Conservation (phyloP, 495 filamentous ascomycete genomes). For the Tuber microsphaerosporum region DNA sequence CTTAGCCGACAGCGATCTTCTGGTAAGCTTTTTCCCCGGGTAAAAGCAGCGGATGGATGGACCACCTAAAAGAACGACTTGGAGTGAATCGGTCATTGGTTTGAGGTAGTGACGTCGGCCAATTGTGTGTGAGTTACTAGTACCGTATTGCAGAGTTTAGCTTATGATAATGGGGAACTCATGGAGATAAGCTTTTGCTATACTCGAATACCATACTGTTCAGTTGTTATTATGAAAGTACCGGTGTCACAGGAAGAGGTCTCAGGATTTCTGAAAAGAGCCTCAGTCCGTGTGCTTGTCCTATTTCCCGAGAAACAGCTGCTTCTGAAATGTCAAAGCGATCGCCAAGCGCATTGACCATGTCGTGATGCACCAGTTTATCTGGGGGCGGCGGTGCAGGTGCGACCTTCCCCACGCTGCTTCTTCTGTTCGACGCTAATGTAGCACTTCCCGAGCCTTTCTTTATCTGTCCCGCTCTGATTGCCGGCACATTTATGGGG, state of each 20-base stretch:
- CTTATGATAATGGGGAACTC: not conserved
- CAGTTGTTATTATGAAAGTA: not conserved
- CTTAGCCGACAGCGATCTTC: not conserved
- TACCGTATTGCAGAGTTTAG: not conserved
- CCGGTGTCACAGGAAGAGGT: not conserved
- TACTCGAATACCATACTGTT: not conserved
- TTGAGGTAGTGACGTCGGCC: not conserved
- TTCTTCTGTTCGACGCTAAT: not conserved
- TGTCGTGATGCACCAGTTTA: not conserved
- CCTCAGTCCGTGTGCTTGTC: not conserved
- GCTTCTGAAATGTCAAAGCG: not conserved
- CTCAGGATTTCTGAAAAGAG: not conserved
- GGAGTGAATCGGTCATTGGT: not conserved
- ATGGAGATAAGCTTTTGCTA: not conserved
- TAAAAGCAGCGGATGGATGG: not conserved
- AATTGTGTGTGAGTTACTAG: not conserved
- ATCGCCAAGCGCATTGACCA: not conserved
- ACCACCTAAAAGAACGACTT: not conserved
- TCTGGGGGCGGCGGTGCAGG: not conserved
- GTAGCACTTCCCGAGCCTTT: not conserved
- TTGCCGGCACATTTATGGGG: not conserved
- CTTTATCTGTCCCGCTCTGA: not conserved
- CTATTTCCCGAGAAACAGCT: not conserved
- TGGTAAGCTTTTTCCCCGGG: not conserved
- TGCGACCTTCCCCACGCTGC: not conserved